Percentiles rank a stretch among this genome's conserved stretches.
Conservation (phyloP, 75 land plant genomes). For the Picea glauca region DNA sequence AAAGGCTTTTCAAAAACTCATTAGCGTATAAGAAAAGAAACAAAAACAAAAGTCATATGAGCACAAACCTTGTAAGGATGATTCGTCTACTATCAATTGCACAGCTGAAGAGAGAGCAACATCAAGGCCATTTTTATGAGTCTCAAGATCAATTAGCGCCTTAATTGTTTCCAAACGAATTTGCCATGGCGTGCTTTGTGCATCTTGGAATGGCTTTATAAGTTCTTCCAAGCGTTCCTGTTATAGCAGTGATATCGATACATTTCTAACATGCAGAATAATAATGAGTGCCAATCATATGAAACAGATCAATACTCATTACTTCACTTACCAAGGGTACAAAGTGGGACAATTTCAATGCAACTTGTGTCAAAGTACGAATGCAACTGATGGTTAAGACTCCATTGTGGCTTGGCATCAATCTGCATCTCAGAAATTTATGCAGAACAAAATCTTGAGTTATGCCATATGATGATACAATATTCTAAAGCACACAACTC, state of each 20-base stretch:
- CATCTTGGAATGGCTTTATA: conserved; percentile 50
- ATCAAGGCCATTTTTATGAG: conserved; percentile 63
- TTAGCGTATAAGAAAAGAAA: not conserved
- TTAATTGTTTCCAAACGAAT: conserved; percentile 76
- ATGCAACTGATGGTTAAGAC: conserved; percentile 86
- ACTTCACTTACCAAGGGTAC: conserved; percentile 53
- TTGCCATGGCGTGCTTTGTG: conserved; percentile 46
- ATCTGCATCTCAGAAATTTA: conserved; percentile 26
- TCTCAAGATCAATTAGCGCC: conserved; percentile 65
- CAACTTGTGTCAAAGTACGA: conserved; percentile 67
- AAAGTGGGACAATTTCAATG: conserved; percentile 55
- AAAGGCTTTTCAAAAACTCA: not conserved
- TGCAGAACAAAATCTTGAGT: not conserved
- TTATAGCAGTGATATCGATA: not conserved
- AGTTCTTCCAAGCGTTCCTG: conserved; percentile 64
- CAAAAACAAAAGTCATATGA: not conserved
- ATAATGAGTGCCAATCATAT: not conserved
- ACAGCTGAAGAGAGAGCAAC: conserved; percentile 58
- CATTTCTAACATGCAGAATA: conserved; percentile 1
- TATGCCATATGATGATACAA: not conserved
- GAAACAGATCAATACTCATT: not conserved
- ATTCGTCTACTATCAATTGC: conserved; percentile 52
- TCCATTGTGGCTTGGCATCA: conserved; percentile 95
- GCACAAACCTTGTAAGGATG: conserved; percentile 62
- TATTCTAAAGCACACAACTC: not conserved